phyloP scores from a whole-genome alignment of 257 asterid species.

The Nicotiana attenuata region DNA sequence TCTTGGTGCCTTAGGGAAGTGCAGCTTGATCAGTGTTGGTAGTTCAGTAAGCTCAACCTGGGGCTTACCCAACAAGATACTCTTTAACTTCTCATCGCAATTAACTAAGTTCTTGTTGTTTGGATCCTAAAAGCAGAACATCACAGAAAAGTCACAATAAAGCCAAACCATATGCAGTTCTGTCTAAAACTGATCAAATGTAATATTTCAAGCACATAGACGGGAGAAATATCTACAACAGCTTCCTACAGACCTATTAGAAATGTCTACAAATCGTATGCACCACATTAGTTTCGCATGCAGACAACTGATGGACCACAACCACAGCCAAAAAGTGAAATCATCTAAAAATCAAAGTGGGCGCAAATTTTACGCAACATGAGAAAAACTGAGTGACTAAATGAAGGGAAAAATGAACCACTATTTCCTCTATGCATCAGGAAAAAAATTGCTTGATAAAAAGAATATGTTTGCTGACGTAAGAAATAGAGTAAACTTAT shows the following conservation, averaged over 20 bases:
- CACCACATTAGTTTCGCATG: neutral
- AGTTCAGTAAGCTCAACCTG: slow-evolving; percentile 76
- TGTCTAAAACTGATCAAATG: neutral
- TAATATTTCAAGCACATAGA: neutral
- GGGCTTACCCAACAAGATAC: slow-evolving; percentile 70
- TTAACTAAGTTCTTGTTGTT: slow-evolving; percentile 65
- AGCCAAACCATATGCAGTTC: neutral
- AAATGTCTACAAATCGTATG: neutral
- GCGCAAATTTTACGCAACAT: neutral
- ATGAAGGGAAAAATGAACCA: neutral
- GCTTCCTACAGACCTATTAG: neutral
- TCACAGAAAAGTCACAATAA: neutral
- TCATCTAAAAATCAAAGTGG: neutral
- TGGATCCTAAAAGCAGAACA: slow-evolving; percentile 47
- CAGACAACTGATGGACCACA: neutral
- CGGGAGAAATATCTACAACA: neutral
- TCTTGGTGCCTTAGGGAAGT: slow-evolving; percentile 66
- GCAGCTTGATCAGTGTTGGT: slow-evolving; percentile 76
- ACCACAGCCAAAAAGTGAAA: neutral
- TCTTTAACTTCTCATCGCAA: slow-evolving; percentile 78
- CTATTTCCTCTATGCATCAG: neutral
- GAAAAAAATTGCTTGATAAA: neutral
- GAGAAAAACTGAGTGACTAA: neutral
- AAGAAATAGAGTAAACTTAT: neutral
- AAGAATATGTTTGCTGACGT: neutral